Evolutionary conservation across 1,139 yeast genomes (phyloP), one percentile per base, ranked within the genome.

Genomic region (Scheffersomyces parashehatae): DNA sequence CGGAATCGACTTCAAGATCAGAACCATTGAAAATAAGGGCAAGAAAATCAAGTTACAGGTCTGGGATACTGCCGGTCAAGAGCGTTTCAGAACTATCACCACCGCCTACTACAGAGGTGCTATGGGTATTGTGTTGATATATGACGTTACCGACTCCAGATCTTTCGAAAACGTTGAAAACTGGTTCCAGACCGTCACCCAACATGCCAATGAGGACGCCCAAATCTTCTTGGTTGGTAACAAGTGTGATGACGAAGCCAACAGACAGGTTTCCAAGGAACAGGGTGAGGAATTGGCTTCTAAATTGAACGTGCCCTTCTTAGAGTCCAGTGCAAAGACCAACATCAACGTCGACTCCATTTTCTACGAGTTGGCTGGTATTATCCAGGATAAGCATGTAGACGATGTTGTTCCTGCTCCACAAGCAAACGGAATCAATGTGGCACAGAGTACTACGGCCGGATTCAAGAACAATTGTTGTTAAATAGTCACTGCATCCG

Each of bases 11-110:
- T 93, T 93, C 78, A 93, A 95, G 73, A 91, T 95, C 65, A 86
- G 97, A 68, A 91, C 98, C 35, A 90, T 91, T 54, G 97, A 91
- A 58, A 80, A 93, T 56, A 93, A 91, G 54, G 96, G 96, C 47
- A 88, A 88, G 68, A 85, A 86, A 56, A 88, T 95, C 68, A 93
- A 93, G 71, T 79, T 93, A 61, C 99, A 93, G 68, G 90, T 93
- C 36, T 93, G 99, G 99, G 99, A 93, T 67, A 93, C 99, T 33
- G 99, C 99, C 5, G 99, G 99, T 26, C 99, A 93, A 71, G 99
- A 93, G 68, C 80, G 99, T 58, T 93, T 93, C 77, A 83, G 97
- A 75, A 93, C 99, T 43, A 93, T 93, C 67, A 93, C 99, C 39
- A 90, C 98, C 15, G 97, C 99, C 8, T 93, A 95, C 70, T 93